Evolutionary conservation across 2,329 filamentous ascomycete species (phyloP), one percentile per base, ranked within the genome.

Genomic region (Stachybotrys elegans): DNA sequence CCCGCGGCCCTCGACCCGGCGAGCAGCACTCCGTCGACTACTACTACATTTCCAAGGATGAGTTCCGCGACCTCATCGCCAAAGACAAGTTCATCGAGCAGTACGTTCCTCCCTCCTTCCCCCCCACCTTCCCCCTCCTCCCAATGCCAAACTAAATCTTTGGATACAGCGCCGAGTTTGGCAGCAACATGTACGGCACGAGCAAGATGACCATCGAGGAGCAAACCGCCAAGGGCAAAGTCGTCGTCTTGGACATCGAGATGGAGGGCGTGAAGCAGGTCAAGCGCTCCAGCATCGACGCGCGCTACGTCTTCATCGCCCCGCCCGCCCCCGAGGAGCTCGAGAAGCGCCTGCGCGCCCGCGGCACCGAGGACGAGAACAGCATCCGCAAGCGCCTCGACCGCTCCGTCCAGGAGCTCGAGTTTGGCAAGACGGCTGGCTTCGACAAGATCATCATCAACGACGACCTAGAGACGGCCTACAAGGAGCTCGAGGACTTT

Each of bases 241-340:
- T 89, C 34, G 91, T 91, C 48, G 83, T 96, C 34, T 71, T 96
- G 53, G 92, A 96, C 65, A 96, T 96, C 60, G 92, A 96, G 74
- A 95, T 96, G 88, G 90, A 95, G 57, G 91, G 91, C 47, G 90
- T 96, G 44, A 96, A 96, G 73, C 92, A 96, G 69, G 86, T 96
- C 60, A 89, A 90, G 66, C 77, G 78, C 47, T 87, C 84, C 37
- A 75, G 75, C 54, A 79, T 92, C 50, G 77, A 83, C 47, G 87
- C 89, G 12, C 81, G 88, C 46, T 95, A 88, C 70, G 70, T 95
- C 51, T 95, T 95, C 65, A 76, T 96, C 48, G 81, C 86, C 22
- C 91, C 92, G 9, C 92, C 91, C 0, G 84, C 79, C 4, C 70
- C 85, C 51, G 83, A 86, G 57, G 77, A 82, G 43, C 75, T 96